A percentile compares a stretch with the other conserved stretches of the same genome.
Conservation (phyloP, 1,284 basidiomycete species). For the Leccinum angustisporum region DNA sequence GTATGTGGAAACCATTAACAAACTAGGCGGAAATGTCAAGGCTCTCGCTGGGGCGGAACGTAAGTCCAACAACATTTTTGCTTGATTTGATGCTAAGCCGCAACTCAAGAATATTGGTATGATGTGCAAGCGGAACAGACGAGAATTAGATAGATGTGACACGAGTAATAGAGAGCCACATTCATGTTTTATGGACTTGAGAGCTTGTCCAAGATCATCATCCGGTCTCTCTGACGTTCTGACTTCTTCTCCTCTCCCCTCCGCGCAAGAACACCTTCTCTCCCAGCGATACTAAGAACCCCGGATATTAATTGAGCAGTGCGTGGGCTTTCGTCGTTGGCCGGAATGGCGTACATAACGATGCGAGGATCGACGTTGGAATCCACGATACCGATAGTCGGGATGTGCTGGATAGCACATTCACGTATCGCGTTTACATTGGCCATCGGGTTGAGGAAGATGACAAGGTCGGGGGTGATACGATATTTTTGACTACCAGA, state of each 20-base stretch:
- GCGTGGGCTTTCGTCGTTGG: conserved; percentile 93
- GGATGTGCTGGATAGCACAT: conserved; percentile 80
- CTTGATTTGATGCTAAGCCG: conserved; percentile 14
- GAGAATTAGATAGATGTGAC: conserved; percentile 30
- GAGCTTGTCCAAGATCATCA: conserved; percentile 30
- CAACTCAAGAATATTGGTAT: conserved; percentile 61
- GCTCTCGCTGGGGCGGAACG: conserved; percentile 90
- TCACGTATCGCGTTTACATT: conserved; percentile 86
- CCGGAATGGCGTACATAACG: conserved; percentile 98
- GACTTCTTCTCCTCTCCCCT: conserved; percentile 16
- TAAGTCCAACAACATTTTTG: conserved; percentile 43
- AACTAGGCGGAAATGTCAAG: conserved; percentile 84
- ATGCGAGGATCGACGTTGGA: conserved; percentile 94
- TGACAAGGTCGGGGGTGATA: conserved; percentile 82
- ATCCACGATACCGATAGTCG: conserved; percentile 90
- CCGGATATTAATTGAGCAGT: conserved; percentile 91
- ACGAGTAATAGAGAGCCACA: conserved; percentile 21
- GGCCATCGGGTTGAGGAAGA: conserved; percentile 86
- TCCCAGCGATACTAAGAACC: conserved; percentile 88
- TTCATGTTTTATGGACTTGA: conserved; percentile 30
- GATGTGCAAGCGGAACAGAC: conserved; percentile 53
- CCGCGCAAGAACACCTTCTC: conserved; percentile 65
- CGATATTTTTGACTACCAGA: conserved; percentile 57
- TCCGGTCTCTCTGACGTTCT: conserved; percentile 28
- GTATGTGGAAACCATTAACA: conserved; percentile 95